phyloP scores from a whole-genome alignment of 73 alveolate genomes.

The Vitrella brassicaformis region DNA sequence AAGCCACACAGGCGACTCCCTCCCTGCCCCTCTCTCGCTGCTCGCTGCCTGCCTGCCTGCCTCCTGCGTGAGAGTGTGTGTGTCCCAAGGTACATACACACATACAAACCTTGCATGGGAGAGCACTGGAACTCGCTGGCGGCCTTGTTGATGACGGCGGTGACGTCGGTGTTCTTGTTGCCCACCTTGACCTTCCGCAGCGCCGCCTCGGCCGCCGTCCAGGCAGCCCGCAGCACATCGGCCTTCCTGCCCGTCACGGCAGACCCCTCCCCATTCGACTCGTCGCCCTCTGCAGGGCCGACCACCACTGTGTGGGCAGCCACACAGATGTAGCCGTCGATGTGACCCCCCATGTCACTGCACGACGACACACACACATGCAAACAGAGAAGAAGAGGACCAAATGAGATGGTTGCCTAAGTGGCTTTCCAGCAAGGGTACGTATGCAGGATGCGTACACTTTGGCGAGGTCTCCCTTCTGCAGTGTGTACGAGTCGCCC shows the following conservation, averaged over 20 bases:
- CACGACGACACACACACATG: no score
- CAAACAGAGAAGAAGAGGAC: no score
- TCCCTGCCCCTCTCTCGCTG: no score
- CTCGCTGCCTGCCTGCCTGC: no score
- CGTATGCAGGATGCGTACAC: no score
- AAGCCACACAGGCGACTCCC: conserved; percentile 54
- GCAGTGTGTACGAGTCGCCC: conserved; percentile 55
- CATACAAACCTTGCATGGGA: conserved; percentile 17
- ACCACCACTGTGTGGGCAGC: conserved; percentile 43
- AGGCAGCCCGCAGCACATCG: conserved; percentile 85
- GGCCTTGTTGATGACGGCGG: conserved; percentile 66
- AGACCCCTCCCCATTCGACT: not conserved
- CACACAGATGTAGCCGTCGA: conserved; percentile 40
- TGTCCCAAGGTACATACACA: not conserved
- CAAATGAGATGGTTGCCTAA: no score
- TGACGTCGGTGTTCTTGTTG: conserved; percentile 42
- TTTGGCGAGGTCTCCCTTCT: conserved; percentile 43
- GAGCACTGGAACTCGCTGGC: conserved; percentile 59
- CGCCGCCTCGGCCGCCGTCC: conserved; percentile 83
- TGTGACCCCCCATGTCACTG: conserved; percentile 40
- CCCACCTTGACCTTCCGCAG: conserved; percentile 48
- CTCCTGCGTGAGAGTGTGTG: no score
- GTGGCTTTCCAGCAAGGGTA: no score
- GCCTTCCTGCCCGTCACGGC: conserved; percentile 76
- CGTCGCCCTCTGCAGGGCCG: conserved; percentile 14